A percentile compares a stretch with the other conserved stretches of the same genome.
These are phyloP conservation scores for Trichophyton benhamiae DNA, from an alignment of 2,329 filamentous ascomycete species.

Conservation along the genomic window DNA sequence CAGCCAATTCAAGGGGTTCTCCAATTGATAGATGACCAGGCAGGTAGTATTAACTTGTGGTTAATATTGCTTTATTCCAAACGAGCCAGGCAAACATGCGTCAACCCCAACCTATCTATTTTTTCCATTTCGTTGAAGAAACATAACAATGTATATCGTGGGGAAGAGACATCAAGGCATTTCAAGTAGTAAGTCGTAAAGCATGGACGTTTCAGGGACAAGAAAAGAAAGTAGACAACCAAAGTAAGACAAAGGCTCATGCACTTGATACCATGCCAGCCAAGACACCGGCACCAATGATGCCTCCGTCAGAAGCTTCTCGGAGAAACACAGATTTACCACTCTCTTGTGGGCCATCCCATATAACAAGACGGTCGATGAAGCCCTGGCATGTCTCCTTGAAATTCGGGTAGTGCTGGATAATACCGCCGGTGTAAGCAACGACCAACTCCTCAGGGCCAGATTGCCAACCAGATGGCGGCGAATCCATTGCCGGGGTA, in stretches of 20 bases:
- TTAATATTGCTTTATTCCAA: neutral
- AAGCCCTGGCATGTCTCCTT: constrained; percentile 53
- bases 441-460: constrained; percentile 53
- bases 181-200: neutral
- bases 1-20: neutral
- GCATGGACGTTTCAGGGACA: neutral
- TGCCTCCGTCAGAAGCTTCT: constrained; percentile 38
- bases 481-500: constrained; percentile 6
- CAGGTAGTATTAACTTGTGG: neutral
- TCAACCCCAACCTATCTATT: neutral
- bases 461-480: constrained; percentile 32
- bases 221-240: neutral
- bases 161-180: neutral
- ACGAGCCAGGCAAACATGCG: neutral
- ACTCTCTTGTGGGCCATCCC: constrained; percentile 26
- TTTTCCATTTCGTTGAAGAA: constrained; percentile 1
- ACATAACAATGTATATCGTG: neutral
- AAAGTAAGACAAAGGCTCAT: neutral
- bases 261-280: constrained; percentile 28
- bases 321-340: constrained; percentile 35
- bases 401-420: constrained; percentile 60
- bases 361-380: constrained; percentile 41
- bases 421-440: constrained; percentile 64
- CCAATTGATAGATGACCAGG: neutral
- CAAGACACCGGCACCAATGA: constrained; percentile 39